Evolutionary conservation across 2,329 filamentous ascomycete genomes (phyloP).

Genomic region (Acrodontium crateriforme): DNA sequence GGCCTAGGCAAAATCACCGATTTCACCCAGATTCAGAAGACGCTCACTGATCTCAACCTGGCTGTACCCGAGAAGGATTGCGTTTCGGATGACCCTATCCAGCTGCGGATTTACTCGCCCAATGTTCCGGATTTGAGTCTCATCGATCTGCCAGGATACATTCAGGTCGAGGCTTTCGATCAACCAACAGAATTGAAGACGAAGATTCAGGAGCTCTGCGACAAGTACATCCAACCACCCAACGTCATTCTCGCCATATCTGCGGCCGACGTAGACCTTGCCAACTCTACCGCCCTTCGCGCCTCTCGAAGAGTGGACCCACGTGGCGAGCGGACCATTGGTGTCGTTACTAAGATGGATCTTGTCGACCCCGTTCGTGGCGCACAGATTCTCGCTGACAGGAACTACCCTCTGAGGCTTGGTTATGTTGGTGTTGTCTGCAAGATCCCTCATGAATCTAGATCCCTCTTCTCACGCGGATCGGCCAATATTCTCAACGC

Average conservation of each 20-base stretch:
- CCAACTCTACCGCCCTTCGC: constrained; percentile 84
- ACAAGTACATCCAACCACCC: constrained; percentile 93
- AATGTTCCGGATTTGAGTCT: constrained; percentile 90
- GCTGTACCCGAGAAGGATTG: constrained; percentile 84
- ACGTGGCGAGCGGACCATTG: constrained; percentile 87
- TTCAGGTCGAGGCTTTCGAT: constrained; percentile 83
- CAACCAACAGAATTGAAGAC: constrained; percentile 86
- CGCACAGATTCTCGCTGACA: constrained; percentile 64
- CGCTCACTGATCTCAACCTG: constrained; percentile 84
- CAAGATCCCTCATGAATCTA: constrained; percentile 52
- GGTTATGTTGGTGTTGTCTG: constrained; percentile 95
- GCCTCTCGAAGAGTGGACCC: constrained; percentile 88
- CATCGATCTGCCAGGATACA: constrained; percentile 94
- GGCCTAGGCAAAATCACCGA: constrained; percentile 82
- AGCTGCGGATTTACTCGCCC: constrained; percentile 87
- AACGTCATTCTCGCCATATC: constrained; percentile 97
- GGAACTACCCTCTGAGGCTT: constrained; percentile 85
- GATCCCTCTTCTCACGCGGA: constrained; percentile 69
- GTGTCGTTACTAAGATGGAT: constrained; percentile 99
- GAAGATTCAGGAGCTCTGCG: constrained; percentile 89
- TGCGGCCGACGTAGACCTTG: constrained; percentile 90
- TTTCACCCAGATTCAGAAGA: constrained; percentile 83
- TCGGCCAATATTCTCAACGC: constrained; percentile 64
- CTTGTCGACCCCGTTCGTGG: constrained; percentile 76
- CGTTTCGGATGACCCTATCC: constrained; percentile 92